Evolutionary conservation across 805 yeast species (phyloP), one percentile per base, ranked within the genome.

Genomic region (Nakazawaea anatomiae): DNA sequence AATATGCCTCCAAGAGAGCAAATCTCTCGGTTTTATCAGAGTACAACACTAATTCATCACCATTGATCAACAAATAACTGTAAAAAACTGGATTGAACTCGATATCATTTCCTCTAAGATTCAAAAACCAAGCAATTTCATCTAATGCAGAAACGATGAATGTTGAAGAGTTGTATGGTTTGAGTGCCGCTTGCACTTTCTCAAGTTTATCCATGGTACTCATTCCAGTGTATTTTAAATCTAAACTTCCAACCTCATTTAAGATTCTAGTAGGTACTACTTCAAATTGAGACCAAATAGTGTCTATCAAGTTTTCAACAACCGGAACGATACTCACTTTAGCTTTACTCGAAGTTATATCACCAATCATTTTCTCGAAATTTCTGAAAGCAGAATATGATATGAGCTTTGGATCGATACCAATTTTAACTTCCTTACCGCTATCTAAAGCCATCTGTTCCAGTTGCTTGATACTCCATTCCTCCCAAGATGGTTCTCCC

Each of bases 121-220:
- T 92, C 62, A 90, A 77, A 42, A 90, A 68, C 97, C 97, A 91
- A 6, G 96, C 94, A 55, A 90, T 80, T 58, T 91, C 96, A 69
- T 92, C 97, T 48, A 91, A 68, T 4, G 80, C 73, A 51, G 74
- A 68, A 6, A 77, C 64, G 9, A 79, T 70, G 48, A 69, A 39
- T 1, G 64, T 57, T 6, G 57, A 47, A 11, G 60, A 56, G 8
- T 54, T 42, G 48, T 57, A 52, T 66, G 65, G 51, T 49, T 60
- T 59, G 60, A 82, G 65, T 9, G 61, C 56, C 0, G 61, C 53
- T 44, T 72, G 54, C 32, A 85, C 68, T 50, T 77, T 75, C 1
- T 60, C 60, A 40, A 88, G 66, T 64, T 94, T 94, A 2, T 76
- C 71, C 40, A 67, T 60, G 39, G 80, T 77, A 1, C 76, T 62